Conservation (phyloP, 495 filamentous ascomycete species). For the Talaromyces adpressus region DNA sequence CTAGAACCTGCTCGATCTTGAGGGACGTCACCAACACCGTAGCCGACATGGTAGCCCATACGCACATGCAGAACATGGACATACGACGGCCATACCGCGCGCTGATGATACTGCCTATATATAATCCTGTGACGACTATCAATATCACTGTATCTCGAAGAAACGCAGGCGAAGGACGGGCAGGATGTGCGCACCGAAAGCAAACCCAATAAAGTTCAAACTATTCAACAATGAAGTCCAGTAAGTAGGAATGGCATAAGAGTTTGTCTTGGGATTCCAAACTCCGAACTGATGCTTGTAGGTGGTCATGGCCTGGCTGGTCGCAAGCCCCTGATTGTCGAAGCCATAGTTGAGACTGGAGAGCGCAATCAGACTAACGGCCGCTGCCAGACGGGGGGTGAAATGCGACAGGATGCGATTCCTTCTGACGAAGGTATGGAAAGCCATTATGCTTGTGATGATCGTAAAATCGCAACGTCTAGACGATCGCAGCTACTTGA, state of each 20-base stretch:
- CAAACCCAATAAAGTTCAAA: conserved; percentile 23
- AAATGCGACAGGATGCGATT: conserved; percentile 7
- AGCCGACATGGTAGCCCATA: conserved; percentile 25
- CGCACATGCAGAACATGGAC: conserved; percentile 27
- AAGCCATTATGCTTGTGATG: not conserved
- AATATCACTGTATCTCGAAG: not conserved
- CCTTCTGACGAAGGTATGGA: not conserved
- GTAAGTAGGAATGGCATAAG: conserved; percentile 17
- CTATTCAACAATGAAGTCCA: conserved; percentile 24
- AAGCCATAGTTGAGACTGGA: conserved; percentile 26
- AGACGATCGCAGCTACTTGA: not conserved
- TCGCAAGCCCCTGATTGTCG: conserved; percentile 21
- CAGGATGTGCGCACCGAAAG: conserved; percentile 15
- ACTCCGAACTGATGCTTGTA: conserved; percentile 21
- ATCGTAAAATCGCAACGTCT: not conserved
- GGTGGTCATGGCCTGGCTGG: conserved; percentile 21
- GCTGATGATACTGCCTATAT: conserved; percentile 22
- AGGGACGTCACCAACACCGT: conserved; percentile 24
- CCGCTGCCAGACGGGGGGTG: conserved; percentile 4
- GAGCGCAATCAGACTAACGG: conserved; percentile 17
- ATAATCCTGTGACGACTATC: conserved; percentile 14
- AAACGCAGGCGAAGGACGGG: not conserved
- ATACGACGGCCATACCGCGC: conserved; percentile 24
- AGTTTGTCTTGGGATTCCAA: conserved; percentile 14
- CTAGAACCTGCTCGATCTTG: conserved; percentile 22